Evolutionary conservation across 345 rosid species (phyloP).

Genomic region (Ricinus communis): DNA sequence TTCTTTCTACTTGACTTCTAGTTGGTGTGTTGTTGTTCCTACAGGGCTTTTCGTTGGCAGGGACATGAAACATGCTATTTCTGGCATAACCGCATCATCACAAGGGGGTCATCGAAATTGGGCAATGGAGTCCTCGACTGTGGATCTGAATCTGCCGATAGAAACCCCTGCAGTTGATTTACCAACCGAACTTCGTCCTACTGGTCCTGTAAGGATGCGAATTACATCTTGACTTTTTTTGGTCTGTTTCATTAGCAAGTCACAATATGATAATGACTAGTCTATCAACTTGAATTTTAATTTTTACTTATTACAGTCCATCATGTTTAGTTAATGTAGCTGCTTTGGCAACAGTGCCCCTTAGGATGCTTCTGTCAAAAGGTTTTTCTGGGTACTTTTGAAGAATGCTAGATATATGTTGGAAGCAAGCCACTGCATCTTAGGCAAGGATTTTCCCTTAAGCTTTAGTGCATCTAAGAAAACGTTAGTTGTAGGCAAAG

Average conservation of each 20-base stretch:
- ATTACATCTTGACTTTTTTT: neutral
- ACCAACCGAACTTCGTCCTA: constrained; percentile 2
- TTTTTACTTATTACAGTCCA: neutral
- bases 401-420: neutral
- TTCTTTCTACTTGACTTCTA: constrained; percentile 29
- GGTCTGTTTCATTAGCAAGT: neutral
- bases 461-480: neutral
- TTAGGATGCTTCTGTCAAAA: neutral
- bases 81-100: constrained; percentile 44
- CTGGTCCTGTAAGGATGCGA: constrained; percentile 31
- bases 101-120: constrained; percentile 33
- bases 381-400: neutral
- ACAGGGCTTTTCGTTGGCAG: constrained; percentile 34
- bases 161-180: constrained; percentile 19
- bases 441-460: neutral
- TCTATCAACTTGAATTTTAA: neutral
- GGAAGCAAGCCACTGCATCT: neutral
- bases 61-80: constrained; percentile 54
- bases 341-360: neutral
- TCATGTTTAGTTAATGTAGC: neutral
- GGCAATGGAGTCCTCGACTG: constrained; percentile 25
- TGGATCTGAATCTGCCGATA: constrained; percentile 29
- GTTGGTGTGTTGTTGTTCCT: constrained; percentile 16
- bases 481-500: neutral
- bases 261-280: no score